Percentiles rank a stretch among this genome's conserved stretches.
Evolutionary conservation across 805 yeast species (phyloP).

Genomic region (Candida sonorensis): DNA sequence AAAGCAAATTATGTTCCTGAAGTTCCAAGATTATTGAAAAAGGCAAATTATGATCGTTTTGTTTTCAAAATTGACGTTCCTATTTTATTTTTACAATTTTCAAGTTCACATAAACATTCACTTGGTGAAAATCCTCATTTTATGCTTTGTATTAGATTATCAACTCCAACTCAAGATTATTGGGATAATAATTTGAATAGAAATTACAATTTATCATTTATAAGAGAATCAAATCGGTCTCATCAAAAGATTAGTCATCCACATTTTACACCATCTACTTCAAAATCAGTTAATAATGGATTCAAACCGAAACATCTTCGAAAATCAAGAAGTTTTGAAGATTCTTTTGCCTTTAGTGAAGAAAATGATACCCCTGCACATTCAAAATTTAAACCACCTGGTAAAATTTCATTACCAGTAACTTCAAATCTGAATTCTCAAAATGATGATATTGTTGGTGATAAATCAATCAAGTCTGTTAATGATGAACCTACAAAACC

Average conservation of each 20-base stretch:
- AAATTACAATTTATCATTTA: conserved; percentile 50
- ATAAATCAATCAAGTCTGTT: background rate
- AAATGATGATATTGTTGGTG: too few species aligned
- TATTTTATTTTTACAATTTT: conserved; percentile 27
- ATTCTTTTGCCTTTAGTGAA: conserved; percentile 3
- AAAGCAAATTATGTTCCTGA: conserved; percentile 57
- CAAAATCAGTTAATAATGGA: background rate
- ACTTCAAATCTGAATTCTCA: background rate
- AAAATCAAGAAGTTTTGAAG: conserved; percentile 21
- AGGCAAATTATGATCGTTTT: conserved; percentile 62
- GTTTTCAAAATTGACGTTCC: conserved; percentile 53
- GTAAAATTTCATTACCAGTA: too few species aligned
- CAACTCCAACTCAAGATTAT: conserved; percentile 40
- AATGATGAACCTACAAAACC: background rate
- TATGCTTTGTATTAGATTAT: conserved; percentile 52
- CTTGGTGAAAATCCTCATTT: conserved; percentile 15
- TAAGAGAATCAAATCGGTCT: conserved; percentile 2
- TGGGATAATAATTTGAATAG: conserved; percentile 71
- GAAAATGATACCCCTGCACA: too few species aligned
- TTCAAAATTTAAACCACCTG: background rate
- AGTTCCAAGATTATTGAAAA: conserved; percentile 39
- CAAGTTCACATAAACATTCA: conserved; percentile 17
- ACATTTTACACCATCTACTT: background rate
- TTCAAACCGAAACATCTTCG: conserved; percentile 12
- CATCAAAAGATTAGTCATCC: background rate